These are phyloP conservation scores for Tetrahymena borealis DNA, from an alignment of 73 alveolate genomes.

Conservation along the genomic window DNA sequence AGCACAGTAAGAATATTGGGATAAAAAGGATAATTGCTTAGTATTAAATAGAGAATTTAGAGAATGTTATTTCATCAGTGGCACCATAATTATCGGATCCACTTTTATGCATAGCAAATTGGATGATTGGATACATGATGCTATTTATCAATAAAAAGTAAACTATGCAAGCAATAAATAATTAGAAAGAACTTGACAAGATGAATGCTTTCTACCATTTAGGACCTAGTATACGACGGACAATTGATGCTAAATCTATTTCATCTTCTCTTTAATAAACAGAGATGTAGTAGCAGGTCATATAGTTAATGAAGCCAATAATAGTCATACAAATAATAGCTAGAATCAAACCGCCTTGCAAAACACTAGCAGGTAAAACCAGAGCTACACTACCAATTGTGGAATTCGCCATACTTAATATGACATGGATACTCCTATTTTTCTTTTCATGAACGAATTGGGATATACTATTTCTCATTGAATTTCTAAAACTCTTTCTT, in stretches of 20 bases:
- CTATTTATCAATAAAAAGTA: neutral
- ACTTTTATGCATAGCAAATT: neutral
- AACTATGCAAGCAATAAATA: neutral
- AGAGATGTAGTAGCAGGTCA: neutral
- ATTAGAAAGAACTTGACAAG: neutral
- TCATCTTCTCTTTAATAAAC: neutral
- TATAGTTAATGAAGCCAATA: neutral
- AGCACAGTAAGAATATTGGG: neutral
- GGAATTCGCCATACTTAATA: neutral
- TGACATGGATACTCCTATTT: neutral
- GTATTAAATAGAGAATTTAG: neutral
- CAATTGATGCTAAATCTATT: neutral
- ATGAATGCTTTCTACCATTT: neutral
- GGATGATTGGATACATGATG: neutral
- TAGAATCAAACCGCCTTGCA: neutral
- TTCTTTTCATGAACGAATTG: neutral
- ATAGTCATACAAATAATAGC: neutral
- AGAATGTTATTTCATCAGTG: neutral
- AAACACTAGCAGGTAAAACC: neutral
- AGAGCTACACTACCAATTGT: neutral
- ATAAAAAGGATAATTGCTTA: neutral
- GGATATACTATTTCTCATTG: neutral
- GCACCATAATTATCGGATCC: neutral
- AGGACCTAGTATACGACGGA: neutral
- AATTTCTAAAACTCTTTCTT: neutral